phyloP scores from a whole-genome alignment of 2,329 filamentous ascomycete species.

The Periconia sp. region DNA sequence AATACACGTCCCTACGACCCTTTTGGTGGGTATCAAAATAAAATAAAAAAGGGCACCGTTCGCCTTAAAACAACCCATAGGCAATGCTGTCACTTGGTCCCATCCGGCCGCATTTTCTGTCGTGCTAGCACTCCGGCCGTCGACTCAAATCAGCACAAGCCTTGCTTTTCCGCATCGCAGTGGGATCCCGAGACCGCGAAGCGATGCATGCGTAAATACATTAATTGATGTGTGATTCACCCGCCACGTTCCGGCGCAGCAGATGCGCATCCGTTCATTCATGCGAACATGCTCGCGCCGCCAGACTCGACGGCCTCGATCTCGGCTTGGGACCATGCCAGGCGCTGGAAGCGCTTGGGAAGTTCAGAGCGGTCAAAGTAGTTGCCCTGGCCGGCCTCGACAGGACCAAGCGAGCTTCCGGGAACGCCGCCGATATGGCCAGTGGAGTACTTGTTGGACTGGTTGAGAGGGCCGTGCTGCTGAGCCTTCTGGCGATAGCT shows the following conservation, averaged over 20 bases:
- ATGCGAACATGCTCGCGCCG: slow-evolving; percentile 69
- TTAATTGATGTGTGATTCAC: slow-evolving; percentile 1
- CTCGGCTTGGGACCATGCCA: slow-evolving; percentile 74
- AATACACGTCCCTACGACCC: background rate
- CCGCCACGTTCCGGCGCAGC: slow-evolving; percentile 16
- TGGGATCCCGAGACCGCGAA: slow-evolving; percentile 11
- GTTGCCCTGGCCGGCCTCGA: slow-evolving; percentile 71
- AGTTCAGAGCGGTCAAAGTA: slow-evolving; percentile 90
- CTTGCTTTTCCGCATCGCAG: slow-evolving; percentile 6
- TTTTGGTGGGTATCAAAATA: background rate
- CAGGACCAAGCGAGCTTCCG: slow-evolving; percentile 71
- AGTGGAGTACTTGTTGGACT: slow-evolving; percentile 31
- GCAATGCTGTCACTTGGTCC: background rate
- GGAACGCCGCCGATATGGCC: slow-evolving; percentile 60
- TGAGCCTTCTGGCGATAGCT: slow-evolving; percentile 76
- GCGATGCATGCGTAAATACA: background rate
- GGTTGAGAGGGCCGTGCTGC: slow-evolving; percentile 71
- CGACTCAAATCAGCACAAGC: background rate
- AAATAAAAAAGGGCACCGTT: background rate
- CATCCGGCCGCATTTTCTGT: background rate
- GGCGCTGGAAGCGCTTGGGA: slow-evolving; percentile 77
- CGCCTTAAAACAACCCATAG: background rate
- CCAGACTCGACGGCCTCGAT: slow-evolving; percentile 96
- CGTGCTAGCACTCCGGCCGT: background rate
- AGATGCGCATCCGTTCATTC: slow-evolving; percentile 17